phyloP scores from a whole-genome alignment of 2,329 filamentous ascomycete species.

The Aureobasidium sp. region DNA sequence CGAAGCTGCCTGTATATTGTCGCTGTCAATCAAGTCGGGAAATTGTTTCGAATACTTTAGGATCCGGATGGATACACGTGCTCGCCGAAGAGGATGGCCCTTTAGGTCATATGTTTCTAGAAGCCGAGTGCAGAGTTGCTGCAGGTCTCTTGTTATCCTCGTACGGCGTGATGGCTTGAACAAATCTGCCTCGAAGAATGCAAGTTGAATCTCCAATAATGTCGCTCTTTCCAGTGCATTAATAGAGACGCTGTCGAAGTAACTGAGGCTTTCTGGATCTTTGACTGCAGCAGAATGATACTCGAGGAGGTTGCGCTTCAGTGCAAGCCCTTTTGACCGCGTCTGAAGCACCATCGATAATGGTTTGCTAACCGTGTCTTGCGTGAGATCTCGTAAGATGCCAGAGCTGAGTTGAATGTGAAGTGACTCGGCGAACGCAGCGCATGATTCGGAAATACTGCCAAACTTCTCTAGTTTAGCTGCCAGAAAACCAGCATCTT shows the following conservation, averaged over 20 bases:
- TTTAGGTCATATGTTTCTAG: constrained; percentile 20
- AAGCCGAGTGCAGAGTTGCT: constrained; percentile 16
- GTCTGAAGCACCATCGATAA: not conserved
- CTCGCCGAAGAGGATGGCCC: constrained; percentile 27
- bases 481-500: constrained; percentile 52
- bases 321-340: not conserved
- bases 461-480: constrained; percentile 62
- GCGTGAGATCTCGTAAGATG: not conserved
- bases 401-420: not conserved
- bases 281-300: not conserved
- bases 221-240: constrained; percentile 28
- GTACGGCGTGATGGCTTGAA: constrained; percentile 7
- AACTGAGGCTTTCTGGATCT: not conserved
- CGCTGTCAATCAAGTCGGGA: constrained; percentile 20
- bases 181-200: constrained; percentile 12
- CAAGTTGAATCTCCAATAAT: constrained; percentile 39
- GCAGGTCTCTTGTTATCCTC: constrained; percentile 1
- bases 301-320: not conserved
- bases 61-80: constrained; percentile 22
- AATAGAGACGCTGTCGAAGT: constrained; percentile 31
- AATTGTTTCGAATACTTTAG: constrained; percentile 23
- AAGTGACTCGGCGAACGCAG: not conserved
- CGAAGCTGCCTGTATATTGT: constrained; percentile 17
- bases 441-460: constrained; percentile 31
- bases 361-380: not conserved